A percentile compares a stretch with the other conserved stretches of the same genome.
phyloP scores from a whole-genome alignment of 225 moss, liverwort and hornwort genomes.

The Sphagnum tenellum region DNA sequence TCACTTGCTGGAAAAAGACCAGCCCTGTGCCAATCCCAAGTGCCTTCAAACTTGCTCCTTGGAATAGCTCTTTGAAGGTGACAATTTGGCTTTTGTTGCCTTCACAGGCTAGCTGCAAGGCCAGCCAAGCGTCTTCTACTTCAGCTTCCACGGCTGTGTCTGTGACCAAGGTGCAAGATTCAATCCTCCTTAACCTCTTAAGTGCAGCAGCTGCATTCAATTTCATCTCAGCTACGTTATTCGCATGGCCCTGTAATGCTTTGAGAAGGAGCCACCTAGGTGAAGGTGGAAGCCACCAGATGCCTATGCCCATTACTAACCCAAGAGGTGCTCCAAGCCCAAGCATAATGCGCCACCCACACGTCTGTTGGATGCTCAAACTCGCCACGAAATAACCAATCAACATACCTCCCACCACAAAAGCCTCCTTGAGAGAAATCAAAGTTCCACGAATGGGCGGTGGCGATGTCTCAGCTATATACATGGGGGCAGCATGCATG shows the following conservation, averaged over 20 bases:
- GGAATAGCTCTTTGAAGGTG: constrained; percentile 62
- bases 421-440: constrained; percentile 68
- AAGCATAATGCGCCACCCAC: constrained; percentile 91
- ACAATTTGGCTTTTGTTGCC: constrained; percentile 22
- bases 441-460: constrained; percentile 64
- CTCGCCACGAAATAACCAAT: constrained; percentile 70
- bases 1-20: constrained; percentile 86
- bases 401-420: constrained; percentile 65
- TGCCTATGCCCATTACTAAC: constrained; percentile 48
- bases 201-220: constrained; percentile 23
- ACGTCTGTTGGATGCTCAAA: constrained; percentile 47
- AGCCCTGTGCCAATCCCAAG: constrained; percentile 65
- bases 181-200: constrained; percentile 40
- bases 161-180: constrained; percentile 9
- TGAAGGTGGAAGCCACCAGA: constrained; percentile 87
- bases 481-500: constrained; percentile 92
- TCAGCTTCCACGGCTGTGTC: constrained; percentile 33
- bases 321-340: constrained; percentile 61
- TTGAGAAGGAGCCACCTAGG: constrained; percentile 80
- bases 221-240: constrained; percentile 39
- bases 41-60: constrained; percentile 71
- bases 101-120: constrained; percentile 31
- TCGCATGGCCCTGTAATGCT: constrained; percentile 55
- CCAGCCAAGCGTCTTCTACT: constrained; percentile 46
- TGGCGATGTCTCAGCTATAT: constrained; percentile 90